phyloP scores from a whole-genome alignment of 2,329 filamentous ascomycete species.

The Colletotrichum australisinense region DNA sequence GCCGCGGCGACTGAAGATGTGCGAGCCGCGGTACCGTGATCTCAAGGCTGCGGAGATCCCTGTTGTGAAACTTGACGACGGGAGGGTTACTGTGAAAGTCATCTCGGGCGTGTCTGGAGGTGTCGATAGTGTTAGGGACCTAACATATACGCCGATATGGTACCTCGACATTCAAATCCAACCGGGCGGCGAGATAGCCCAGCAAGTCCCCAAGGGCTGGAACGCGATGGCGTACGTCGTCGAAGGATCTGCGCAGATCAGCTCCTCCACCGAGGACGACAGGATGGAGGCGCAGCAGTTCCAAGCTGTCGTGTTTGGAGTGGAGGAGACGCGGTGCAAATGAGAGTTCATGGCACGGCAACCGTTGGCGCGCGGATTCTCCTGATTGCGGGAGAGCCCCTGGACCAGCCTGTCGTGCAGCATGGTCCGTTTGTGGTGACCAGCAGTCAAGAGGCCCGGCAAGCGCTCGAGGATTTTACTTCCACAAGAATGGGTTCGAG shows the following conservation, averaged over 20 bases:
- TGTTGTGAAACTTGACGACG: conserved; percentile 73
- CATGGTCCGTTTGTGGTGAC: conserved; percentile 86
- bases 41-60: conserved; percentile 84
- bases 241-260: conserved; percentile 75
- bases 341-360: conserved; percentile 75
- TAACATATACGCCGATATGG: conserved; percentile 97
- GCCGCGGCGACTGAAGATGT: conserved; percentile 82
- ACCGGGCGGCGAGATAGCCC: conserved; percentile 81
- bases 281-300: conserved; percentile 70
- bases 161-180: conserved; percentile 84
- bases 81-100: conserved; percentile 84
- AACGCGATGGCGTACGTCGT: conserved; percentile 91
- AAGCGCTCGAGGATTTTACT: conserved; percentile 82
- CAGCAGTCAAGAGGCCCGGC: conserved; percentile 76
- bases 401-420: conserved; percentile 83
- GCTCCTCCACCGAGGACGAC: conserved; percentile 45
- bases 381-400: conserved; percentile 80
- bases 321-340: conserved; percentile 78
- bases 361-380: conserved; percentile 69
- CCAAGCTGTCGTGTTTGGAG: conserved; percentile 90
- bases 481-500: conserved; percentile 81
- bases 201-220: conserved; percentile 83
- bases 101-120: conserved; percentile 88
- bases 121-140: conserved; percentile 86
- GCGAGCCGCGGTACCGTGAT: conserved; percentile 93